Conservation (phyloP, 208 protist genomes). For the Phytomonas francai region DNA sequence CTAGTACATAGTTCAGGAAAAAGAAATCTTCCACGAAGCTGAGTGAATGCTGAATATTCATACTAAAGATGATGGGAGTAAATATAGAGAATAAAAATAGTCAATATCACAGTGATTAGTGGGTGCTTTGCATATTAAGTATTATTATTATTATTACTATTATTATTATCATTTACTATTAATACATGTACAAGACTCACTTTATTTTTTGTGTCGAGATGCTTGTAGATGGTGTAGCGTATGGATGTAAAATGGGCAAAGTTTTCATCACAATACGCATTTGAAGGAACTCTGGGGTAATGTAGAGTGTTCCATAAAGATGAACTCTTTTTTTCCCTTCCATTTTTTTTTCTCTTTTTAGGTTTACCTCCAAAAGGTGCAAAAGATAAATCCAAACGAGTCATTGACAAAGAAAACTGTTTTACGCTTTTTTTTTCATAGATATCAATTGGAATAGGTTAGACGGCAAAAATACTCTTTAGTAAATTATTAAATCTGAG, state of each 20-base stretch:
- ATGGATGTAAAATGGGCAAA: background rate
- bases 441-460: background rate
- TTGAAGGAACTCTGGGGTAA: background rate
- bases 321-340: background rate
- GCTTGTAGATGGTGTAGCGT: background rate
- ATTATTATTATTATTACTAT: too few relatives aligned
- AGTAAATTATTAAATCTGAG: background rate
- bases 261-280: background rate
- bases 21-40: background rate
- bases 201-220: background rate
- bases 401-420: background rate
- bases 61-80: background rate
- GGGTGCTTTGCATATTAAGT: background rate
- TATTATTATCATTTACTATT: slow-evolving; percentile 5
- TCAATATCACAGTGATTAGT: background rate
- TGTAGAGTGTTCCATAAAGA: background rate
- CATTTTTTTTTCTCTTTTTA: background rate
- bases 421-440: background rate
- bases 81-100: background rate
- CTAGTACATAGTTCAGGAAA: background rate
- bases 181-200: background rate
- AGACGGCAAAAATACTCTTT: background rate
- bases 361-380: background rate
- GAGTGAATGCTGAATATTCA: background rate
- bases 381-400: background rate